phyloP scores from a whole-genome alignment of 805 yeast genomes.

The Saccharomyces mikatae region DNA sequence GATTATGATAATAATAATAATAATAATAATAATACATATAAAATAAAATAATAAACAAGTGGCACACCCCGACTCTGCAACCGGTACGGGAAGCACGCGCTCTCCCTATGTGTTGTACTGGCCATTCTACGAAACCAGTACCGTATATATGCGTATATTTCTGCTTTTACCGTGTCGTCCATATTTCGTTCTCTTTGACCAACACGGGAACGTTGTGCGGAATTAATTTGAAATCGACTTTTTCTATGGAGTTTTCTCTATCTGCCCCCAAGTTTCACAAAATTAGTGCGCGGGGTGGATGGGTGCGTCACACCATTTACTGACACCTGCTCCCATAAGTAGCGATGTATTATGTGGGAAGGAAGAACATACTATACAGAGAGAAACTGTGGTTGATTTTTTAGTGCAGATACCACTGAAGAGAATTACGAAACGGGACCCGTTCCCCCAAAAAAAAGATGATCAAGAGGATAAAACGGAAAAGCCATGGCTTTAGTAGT shows the following conservation, averaged over 20 bases:
- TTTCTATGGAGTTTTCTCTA: not conserved
- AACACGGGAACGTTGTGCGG: not conserved
- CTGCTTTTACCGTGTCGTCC: not conserved
- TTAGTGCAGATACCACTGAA: not conserved
- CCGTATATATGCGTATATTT: not conserved
- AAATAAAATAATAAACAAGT: no score
- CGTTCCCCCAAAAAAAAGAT: no score
- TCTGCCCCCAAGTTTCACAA: not conserved
- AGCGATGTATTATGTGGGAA: not conserved
- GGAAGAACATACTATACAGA: not conserved
- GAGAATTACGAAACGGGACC: no score
- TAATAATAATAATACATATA: not conserved
- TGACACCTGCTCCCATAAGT: not conserved
- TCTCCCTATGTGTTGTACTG: not conserved
- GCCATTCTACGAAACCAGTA: not conserved
- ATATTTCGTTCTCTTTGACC: not conserved
- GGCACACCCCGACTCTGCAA: not conserved
- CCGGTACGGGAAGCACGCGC: not conserved
- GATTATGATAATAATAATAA: not conserved
- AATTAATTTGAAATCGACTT: not conserved
- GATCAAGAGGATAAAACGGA: no score
- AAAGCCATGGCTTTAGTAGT: no score
- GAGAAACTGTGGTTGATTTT: not conserved
- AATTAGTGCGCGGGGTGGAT: not conserved
- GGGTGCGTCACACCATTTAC: not conserved